Evolutionary conservation across 2,329 filamentous ascomycete genomes (phyloP), one percentile per base, ranked within the genome.

Genomic region (Fusarium oligoseptatum): DNA sequence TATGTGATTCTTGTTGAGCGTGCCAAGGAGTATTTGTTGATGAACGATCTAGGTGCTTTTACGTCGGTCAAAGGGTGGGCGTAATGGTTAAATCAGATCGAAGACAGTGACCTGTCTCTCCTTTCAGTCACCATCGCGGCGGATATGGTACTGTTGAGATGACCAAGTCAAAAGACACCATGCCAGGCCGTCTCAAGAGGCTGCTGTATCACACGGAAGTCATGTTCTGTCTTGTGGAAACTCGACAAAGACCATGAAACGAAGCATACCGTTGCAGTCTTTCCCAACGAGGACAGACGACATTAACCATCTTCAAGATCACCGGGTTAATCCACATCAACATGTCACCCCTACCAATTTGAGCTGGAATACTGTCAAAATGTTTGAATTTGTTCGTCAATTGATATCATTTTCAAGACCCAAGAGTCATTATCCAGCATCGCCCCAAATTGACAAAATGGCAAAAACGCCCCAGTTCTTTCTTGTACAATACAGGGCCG

Each of bases 391-490:
- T 24, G 22, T 36, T 64, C 45, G 39, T 73, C 36, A 15, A 67
- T 64, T 67, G 58, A 66, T 73, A 57, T 68, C 69, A 70, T 62
- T 75, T 64, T 74, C 57, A 55, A 27, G 67, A 39, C 73, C 52
- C 73, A 56, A 66, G 52, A 61, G 43, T 61, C 62, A 64, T 75
- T 75, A 64, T 63, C 70, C 60, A 71, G 70, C 67, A 55, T 55
- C 57, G 71, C 69, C 68, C 65, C 36, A 62, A 58, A 64, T 71
- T 50, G 63, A 63, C 65, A 52, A 68, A 68, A 66, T 76, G 70
- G 71, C 34, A 71, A 66, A 74, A 74, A 76, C 73, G 73, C 70
- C 73, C 66, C 68, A 61, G 27, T 68, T 68, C 64, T 68, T 68
- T 68, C 67, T 68, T 75, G 48, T 52, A 29, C 64, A 75, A 10